Base-by-base conservation (phyloP, 2,329 filamentous ascomycete species). In the Biscogniauxia sp. region DNA sequence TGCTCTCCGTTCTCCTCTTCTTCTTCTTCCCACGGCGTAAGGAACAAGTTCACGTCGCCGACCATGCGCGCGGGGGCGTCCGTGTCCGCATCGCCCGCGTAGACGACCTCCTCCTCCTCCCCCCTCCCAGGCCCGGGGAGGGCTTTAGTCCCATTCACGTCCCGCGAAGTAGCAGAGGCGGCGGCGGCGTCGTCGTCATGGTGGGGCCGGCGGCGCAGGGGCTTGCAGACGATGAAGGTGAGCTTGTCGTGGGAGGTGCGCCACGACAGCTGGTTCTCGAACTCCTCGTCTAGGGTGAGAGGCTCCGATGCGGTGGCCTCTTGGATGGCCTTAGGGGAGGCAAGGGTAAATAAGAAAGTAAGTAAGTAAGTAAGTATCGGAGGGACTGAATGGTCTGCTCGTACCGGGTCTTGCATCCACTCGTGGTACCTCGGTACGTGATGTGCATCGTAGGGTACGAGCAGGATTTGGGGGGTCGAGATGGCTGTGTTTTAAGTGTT, bases 231-330 rank as follows among this genome's bases (percentile, higher is more conserved):
- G 73, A 98, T 97, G 69, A 97, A 98, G 0, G 94, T 98, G 63
- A 98, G 76, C 77, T 98, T 98, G 76, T 98, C 93, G 25, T 79
- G 76, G 51, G 95, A 91, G 20, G 78, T 79, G 45, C 93, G 88
- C 94, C 94, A 98, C 65, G 88, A 92, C n/a, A 79, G 78, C 75
- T 97, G 94, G 88, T 97, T 98, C 55, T 86, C 84, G 75, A 95
- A 92, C 79, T 98, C 94, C 72, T 97, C 89, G 0, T 86, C 80
- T 0, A 97, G 80, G 0, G 84, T 88, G 55, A 98, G 82, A 0
- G 89, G 91, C 64, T 97, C 93, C 0, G 93, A 97, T 0, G 94
- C 93, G 0, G 94, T 98, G 57, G 90, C 89, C 75, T 87, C 81
- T 78, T 90, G 93, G 49, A 97, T 90, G 53, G 87, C 84, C 87